Base-by-base conservation (phyloP, 2,329 filamentous ascomycete species). In the Cladophialophora psammophila region DNA sequence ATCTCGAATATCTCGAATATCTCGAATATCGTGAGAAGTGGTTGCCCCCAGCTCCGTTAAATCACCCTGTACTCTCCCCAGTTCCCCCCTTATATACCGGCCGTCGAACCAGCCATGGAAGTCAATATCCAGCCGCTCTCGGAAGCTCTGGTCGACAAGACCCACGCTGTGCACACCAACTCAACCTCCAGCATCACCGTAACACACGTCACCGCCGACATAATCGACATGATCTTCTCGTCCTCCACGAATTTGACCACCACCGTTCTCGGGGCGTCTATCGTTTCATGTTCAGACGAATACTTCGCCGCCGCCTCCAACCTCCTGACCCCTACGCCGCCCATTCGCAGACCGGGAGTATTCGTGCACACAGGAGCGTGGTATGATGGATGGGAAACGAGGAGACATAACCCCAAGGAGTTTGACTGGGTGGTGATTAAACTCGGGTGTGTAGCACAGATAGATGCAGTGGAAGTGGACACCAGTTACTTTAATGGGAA, bases 301-400 rank as follows among this genome's bases (percentile, higher is more conserved):
- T 88, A 82, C 81, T 89, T 88, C 78, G 87, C 87, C 61, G 79
- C 81, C 1, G 87, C 86, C 60, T 78, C 80, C 9, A 88, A 88
- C 77, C 84, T 89, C 68, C 83, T 84, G 61, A 88, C 84, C 0
- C 85, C 85, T 0, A 84, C 83, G 0, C 78, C 85, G 1, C 84
- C 86, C 2, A 79, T 88, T 71, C 84, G 83, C 70, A 84, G 83
- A 65, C 83, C 85, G 0, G 86, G 86, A 59, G 81, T 86, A 72
- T 88, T 87, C 77, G 81, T 85, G 48, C 84, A 87, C 74, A 82
- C 85, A 3, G 87, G 87, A 65, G 86, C 86, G 56, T 89, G 87
- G 86, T 89, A 88, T 74, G 86, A 89, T 74, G 87, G 87, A 18
- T 89, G 87, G 87, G 87, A 89, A 71, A 88, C 87, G 5, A 80